phyloP scores from a whole-genome alignment of 805 yeast genomes.

The Candida nemodendra region DNA sequence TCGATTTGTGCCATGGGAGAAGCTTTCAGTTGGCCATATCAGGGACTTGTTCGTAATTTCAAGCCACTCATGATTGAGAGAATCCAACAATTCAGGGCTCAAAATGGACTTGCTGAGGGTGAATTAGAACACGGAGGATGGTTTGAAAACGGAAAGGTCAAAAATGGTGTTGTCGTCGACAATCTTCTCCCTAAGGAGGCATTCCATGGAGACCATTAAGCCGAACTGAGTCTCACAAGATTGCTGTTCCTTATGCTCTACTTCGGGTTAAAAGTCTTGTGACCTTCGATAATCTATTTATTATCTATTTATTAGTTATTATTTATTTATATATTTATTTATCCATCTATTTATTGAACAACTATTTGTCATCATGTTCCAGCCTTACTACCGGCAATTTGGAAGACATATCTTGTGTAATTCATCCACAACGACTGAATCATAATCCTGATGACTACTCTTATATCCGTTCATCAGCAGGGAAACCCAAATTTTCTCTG shows the following conservation, averaged over 20 bases:
- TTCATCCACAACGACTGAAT: too few species aligned
- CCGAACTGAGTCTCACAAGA: not conserved
- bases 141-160: constrained; percentile 57
- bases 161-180: constrained; percentile 63
- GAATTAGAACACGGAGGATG: constrained; percentile 70
- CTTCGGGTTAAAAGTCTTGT: constrained; percentile 2
- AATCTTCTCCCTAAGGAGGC: constrained; percentile 50
- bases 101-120: constrained; percentile 36
- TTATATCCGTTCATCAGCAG: too few species aligned
- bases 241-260: constrained; percentile 1
- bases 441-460: too few species aligned
- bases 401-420: too few species aligned
- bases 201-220: constrained; percentile 29
- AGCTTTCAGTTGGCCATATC: constrained; percentile 93
- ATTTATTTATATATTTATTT: constrained; percentile 2
- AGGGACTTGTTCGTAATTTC: constrained; percentile 82
- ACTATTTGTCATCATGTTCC: constrained; percentile 3
- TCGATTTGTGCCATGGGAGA: constrained; percentile 91
- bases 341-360: constrained; percentile 8
- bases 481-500: too few species aligned
- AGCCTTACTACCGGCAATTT: too few species aligned
- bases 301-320: constrained; percentile 1
- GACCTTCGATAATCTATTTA: too few species aligned
- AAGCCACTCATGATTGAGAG: constrained; percentile 79
- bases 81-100: constrained; percentile 57